Base-by-base conservation (phyloP, 352 stramenopile genomes). In the Phytophthora pini region DNA sequence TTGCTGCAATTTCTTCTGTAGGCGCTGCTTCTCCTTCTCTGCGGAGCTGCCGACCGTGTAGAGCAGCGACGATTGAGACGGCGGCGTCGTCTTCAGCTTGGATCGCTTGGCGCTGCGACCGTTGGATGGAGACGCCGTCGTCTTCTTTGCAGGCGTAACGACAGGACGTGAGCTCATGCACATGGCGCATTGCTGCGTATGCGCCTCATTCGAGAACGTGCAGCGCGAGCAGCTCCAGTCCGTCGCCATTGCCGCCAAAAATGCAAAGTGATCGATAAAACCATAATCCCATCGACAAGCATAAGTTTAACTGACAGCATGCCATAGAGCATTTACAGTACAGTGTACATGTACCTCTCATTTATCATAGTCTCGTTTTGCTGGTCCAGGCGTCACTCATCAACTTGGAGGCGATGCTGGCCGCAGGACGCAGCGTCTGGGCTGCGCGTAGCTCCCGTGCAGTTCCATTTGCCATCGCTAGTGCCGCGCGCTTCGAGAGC, bases 1-100 rank as follows among this genome's bases (percentile, higher is more conserved):
- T 70, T 95, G 85, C 51, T 81, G 60, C 38, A 93, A 41, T 65
- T 95, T 95, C 58, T 82, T 85, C 27, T 79, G 55, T 3, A 94
- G 51, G 15, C 75, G 71, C 49, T 81, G 67, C 26, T 78, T 70
- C 39, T 93, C 87, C 50, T 90, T 74, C 40, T 90, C 83, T 2
- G 61, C 70, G 5, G 81, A 91, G 61, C 78, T 92, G 46, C 85
- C 85, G 24, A 93, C 81, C 0, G 72, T 69, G 4, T 76, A 68
- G 27, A 91, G 66, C 50, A 89, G 55, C 27, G 82, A 73, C 41
- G 76, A 65, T 47, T 36, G 31, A 36, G 61, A 58, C 44, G 68
- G 56, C 27, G 50, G 39, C 36, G 39, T 32, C 39, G 17, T 54
- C 61, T 63, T 58, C 2, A 47, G 5, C n/a, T 67, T 66, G 12